Conservation (phyloP, 2,329 filamentous ascomycete genomes). For the Hymenotorrendiella dingleyae region DNA sequence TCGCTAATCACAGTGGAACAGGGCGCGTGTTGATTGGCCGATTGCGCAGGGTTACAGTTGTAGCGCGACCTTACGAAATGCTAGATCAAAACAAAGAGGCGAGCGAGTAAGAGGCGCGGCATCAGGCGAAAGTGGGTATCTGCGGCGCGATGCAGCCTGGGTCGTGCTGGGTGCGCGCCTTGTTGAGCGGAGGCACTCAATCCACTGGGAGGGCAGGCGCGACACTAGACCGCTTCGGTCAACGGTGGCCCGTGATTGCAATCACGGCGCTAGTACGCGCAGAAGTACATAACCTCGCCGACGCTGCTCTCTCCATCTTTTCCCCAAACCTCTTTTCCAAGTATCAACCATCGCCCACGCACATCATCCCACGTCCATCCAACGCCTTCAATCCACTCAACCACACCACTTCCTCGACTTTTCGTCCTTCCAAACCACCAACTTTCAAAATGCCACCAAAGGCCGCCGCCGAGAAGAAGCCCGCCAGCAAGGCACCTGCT, state of each 20-base stretch:
- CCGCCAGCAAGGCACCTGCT: conserved; percentile 88
- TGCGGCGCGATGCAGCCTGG: too few species aligned
- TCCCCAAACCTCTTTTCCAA: conserved; percentile 11
- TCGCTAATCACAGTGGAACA: conserved; percentile 11
- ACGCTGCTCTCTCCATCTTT: conserved; percentile 9
- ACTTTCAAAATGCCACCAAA: conserved; percentile 85
- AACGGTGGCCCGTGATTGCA: conserved; percentile 12
- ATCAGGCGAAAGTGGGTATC: too few species aligned
- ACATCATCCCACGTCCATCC: conserved; percentile 23
- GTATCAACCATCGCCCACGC: conserved; percentile 7
- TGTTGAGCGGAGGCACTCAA: neutral
- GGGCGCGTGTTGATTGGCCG: conserved; percentile 8
- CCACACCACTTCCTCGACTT: conserved; percentile 13
- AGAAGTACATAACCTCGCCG: conserved; percentile 11
- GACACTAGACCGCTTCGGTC: conserved; percentile 1
- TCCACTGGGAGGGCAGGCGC: neutral
- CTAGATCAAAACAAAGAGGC: conserved; percentile 7
- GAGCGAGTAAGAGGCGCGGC: too few species aligned
- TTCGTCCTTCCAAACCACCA: conserved; percentile 14
- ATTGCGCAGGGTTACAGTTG: neutral
- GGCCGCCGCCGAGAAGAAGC: conserved; percentile 91
- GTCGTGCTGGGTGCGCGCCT: too few species aligned
- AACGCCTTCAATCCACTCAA: conserved; percentile 27
- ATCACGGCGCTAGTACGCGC: conserved; percentile 11
- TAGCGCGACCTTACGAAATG: conserved; percentile 1